Conservation (phyloP, 176 grass and related monocot species). For the Eragrostis curvula region DNA sequence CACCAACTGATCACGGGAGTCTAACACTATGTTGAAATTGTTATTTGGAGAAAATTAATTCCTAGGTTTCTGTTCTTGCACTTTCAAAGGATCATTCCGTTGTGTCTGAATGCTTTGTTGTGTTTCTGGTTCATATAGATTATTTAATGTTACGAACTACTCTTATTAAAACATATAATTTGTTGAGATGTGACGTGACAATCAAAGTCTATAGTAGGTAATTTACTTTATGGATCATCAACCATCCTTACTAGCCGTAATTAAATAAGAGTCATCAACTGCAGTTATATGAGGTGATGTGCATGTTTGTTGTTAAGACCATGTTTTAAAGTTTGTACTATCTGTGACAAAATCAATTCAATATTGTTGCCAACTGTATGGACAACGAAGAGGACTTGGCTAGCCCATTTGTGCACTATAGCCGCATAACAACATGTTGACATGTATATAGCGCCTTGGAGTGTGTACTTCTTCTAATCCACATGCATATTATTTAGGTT, state of each 20-base stretch:
- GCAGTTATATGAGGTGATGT: constrained; percentile 32
- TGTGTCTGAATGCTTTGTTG: background rate
- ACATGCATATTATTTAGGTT: too few species aligned
- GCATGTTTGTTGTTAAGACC: constrained; percentile 48
- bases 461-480: too few species aligned
- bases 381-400: constrained; percentile 18
- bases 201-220: constrained; percentile 47
- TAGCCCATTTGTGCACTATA: background rate
- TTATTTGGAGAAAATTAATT: background rate
- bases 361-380: constrained; percentile 39
- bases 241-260: constrained; percentile 16
- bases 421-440: constrained; percentile 1
- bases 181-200: constrained; percentile 16
- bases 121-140: background rate
- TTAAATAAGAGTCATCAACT: constrained; percentile 24
- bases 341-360: constrained; percentile 33
- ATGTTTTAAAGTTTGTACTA: constrained; percentile 31
- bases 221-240: constrained; percentile 37
- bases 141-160: background rate
- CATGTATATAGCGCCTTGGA: background rate
- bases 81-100: too few species aligned
- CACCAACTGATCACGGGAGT: too few species aligned
- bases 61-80: background rate
- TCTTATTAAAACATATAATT: background rate
- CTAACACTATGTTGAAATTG: too few species aligned